A percentile compares a stretch with the other conserved stretches of the same genome.
phyloP scores from a whole-genome alignment of 495 filamentous ascomycete species.

The Xylaria castorea region DNA sequence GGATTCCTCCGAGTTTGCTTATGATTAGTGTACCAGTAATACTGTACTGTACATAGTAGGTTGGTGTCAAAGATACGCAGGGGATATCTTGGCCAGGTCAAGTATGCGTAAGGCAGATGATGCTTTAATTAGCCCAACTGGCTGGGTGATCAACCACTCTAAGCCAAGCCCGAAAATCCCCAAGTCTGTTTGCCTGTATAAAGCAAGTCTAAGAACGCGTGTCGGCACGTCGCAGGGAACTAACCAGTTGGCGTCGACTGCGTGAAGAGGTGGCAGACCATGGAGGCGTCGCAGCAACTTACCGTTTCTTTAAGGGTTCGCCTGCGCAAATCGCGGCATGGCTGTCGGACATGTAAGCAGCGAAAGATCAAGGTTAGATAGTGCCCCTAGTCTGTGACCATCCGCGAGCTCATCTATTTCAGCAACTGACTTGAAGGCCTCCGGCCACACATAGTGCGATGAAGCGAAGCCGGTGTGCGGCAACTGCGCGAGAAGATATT shows the following conservation, averaged over 20 bases:
- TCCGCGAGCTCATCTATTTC: neutral
- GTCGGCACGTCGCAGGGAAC: neutral
- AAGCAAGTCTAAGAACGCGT: neutral
- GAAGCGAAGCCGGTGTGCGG: constrained; percentile 26
- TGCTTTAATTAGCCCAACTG: constrained; percentile 16
- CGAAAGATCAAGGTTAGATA: constrained; percentile 26
- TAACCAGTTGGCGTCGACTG: neutral
- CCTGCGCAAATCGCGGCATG: constrained; percentile 28
- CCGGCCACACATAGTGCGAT: constrained; percentile 17
- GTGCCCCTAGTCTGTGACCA: neutral
- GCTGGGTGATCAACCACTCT: neutral
- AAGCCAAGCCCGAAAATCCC: neutral
- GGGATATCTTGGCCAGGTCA: constrained; percentile 1
- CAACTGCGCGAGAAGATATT: constrained; percentile 23
- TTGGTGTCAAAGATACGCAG: neutral
- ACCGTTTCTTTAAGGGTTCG: constrained; percentile 12
- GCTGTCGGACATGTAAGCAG: constrained; percentile 25
- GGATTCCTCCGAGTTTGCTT: neutral
- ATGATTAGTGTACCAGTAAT: constrained; percentile 20
- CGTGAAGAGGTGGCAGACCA: neutral
- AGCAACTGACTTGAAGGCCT: constrained; percentile 1
- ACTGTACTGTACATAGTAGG: neutral
- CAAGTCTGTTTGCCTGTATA: constrained; percentile 1
- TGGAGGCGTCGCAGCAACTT: neutral
- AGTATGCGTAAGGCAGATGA: neutral